Percentiles rank a stretch among this genome's conserved stretches.
Conservation (phyloP, 2,329 filamentous ascomycete species). For the Sphaerulina vaccinii region DNA sequence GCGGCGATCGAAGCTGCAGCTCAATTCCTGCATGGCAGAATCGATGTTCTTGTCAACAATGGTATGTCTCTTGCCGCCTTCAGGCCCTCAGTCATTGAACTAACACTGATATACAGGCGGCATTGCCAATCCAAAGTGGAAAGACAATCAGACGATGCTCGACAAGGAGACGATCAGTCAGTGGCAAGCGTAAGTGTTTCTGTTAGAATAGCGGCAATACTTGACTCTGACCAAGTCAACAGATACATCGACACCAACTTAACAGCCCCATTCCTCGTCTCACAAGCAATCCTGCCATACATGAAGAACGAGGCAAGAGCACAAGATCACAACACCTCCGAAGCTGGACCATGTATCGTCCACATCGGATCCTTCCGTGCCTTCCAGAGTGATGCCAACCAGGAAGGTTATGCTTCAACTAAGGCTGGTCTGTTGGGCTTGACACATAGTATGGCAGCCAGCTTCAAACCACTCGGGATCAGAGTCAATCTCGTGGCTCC, state of each 20-base stretch:
- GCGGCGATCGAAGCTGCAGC: conserved; percentile 34
- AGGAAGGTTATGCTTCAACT: conserved; percentile 50
- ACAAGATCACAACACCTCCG: conserved; percentile 17
- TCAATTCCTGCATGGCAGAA: conserved; percentile 35
- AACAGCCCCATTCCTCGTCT: conserved; percentile 36
- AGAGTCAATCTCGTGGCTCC: conserved; percentile 51
- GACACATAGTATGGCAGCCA: conserved; percentile 51
- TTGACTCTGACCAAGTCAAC: conserved; percentile 1
- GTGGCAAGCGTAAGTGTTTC: conserved; percentile 35
- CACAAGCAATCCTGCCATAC: conserved; percentile 34
- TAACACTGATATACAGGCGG: conserved; percentile 21
- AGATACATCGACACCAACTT: conserved; percentile 42
- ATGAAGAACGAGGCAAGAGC: conserved; percentile 27
- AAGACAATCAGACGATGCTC: conserved; percentile 35
- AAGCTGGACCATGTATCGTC: conserved; percentile 40
- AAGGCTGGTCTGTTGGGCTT: conserved; percentile 52
- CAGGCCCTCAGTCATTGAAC: not conserved
- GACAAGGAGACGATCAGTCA: conserved; percentile 37
- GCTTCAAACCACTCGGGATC: conserved; percentile 41
- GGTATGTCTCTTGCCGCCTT: conserved; percentile 14
- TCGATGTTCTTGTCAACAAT: conserved; percentile 45
- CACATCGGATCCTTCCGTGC: conserved; percentile 52
- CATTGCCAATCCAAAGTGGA: conserved; percentile 37
- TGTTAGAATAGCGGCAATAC: not conserved
- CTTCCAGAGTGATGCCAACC: conserved; percentile 48